Percentiles rank a stretch among this genome's conserved stretches.
Evolutionary conservation across 164 flowering plant genomes (phyloP).

Genomic region (Magnolia changhungtana): DNA sequence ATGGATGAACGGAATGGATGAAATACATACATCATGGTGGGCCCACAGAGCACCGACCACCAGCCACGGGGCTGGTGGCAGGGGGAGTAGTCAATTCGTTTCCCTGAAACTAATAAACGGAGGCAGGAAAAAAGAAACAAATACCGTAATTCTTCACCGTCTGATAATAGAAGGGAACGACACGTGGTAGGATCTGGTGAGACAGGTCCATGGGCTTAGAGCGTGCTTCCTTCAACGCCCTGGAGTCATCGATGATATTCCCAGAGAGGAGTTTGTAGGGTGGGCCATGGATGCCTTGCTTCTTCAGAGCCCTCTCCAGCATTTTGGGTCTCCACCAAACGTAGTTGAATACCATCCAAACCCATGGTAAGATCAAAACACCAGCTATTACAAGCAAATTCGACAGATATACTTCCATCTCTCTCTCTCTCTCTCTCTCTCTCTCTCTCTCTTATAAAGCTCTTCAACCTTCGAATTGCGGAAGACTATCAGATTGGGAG

Average conservation of each 20-base stretch:
- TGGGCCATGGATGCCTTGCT: slow-evolving; percentile 17
- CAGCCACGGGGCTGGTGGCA: too few species aligned
- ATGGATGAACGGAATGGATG: too few species aligned
- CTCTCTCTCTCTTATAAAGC: too few species aligned
- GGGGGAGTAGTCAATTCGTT: too few species aligned
- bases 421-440: slow-evolving; percentile 6
- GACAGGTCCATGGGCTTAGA: slow-evolving; percentile 7
- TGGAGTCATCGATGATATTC: background rate
- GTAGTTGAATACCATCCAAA: background rate
- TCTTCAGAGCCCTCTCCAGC: background rate
- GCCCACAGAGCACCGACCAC: too few species aligned
- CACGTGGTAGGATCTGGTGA: slow-evolving; percentile 2
- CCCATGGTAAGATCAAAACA: background rate
- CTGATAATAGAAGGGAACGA: slow-evolving; percentile 2
- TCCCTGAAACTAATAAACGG: too few species aligned
- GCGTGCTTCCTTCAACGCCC: background rate
- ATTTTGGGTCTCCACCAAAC: slow-evolving; percentile 7
- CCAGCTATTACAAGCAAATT: background rate
- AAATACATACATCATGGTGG: too few species aligned
- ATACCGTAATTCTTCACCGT: slow-evolving; percentile 14
- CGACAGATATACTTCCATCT: background rate
- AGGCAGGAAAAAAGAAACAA: background rate
- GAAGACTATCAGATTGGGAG: too few species aligned
- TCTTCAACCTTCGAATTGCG: too few species aligned
- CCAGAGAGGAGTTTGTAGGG: slow-evolving; percentile 12